Evolutionary conservation across 1,284 basidiomycete genomes (phyloP).

Genomic region (Moniliella sp.): DNA sequence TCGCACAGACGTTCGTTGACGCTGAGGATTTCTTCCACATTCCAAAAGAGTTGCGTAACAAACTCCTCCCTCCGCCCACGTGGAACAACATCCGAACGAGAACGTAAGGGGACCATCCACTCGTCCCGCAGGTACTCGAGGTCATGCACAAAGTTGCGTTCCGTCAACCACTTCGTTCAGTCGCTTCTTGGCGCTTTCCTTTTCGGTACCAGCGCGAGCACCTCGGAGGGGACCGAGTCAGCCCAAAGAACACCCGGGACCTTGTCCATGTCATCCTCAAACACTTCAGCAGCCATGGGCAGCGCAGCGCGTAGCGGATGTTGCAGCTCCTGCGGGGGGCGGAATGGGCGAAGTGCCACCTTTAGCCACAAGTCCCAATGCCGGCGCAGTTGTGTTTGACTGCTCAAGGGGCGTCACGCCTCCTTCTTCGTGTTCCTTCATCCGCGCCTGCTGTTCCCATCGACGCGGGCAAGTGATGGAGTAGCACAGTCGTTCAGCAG

Average conservation of each 20-base stretch:
- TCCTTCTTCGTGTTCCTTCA: too few species aligned
- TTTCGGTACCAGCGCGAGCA: constrained; percentile 77
- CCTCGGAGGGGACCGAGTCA: constrained; percentile 78
- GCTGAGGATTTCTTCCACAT: constrained; percentile 73
- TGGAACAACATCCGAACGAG: constrained; percentile 56
- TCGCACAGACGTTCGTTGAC: constrained; percentile 76
- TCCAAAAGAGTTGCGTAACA: constrained; percentile 90
- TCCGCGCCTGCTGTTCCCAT: constrained; percentile 78
- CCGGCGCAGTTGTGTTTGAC: too few species aligned
- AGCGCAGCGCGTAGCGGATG: too few species aligned
- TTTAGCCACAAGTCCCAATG: too few species aligned
- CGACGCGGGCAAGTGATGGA: constrained; percentile 84
- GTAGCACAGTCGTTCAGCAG: constrained; percentile 86
- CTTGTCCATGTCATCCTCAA: too few species aligned
- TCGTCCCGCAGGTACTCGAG: constrained; percentile 94
- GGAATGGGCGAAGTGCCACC: too few species aligned
- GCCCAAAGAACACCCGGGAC: constrained; percentile 77
- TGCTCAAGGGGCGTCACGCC: too few species aligned
- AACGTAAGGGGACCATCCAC: constrained; percentile 68
- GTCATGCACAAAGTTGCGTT: constrained; percentile 87
- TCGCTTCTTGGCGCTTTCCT: too few species aligned
- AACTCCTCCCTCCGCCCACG: constrained; percentile 59
- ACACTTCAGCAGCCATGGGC: too few species aligned
- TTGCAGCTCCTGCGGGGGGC: too few species aligned
- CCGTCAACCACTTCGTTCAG: constrained; percentile 99